Base-by-base conservation (phyloP, 768 basidiomycete genomes). In the Mrakia gelida region DNA sequence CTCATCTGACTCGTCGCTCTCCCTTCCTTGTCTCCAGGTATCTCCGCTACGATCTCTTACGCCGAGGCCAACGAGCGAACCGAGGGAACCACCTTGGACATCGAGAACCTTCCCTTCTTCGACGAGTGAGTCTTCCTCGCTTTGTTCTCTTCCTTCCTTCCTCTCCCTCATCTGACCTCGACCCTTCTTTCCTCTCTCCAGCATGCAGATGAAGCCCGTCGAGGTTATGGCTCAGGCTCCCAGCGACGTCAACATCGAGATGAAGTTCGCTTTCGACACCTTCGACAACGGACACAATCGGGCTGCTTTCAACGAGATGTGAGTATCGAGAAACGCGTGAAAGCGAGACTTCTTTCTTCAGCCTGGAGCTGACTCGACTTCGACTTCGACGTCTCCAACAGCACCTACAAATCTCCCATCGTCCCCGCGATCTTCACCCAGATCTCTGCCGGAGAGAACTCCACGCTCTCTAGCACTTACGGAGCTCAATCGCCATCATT, bases 1-100 rank as follows among this genome's bases (percentile, higher is more conserved):
- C 15, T 10, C 7, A 11, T 45, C 45, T 45, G 45, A 15, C 15
- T 45, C 45, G 11, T 13, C 11, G 5, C 11, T 10, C 7, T 45
- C 45, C 15, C 11, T 45, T 45, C 15, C 45, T 13, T 43, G 6
- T 15, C 45, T 45, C 45, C 11, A 45, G 45, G 45, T 45, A 84
- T 91, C 80, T 97, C 96, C 16, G 87, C 94, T 1, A 91, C 91
- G 0, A 89, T 98, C 81, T 90, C 90, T 0, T 99, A 99, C 87
- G 84, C 85, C 78, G 61, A 87, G 0, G 87, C 87, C 38, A 86
- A 88, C 30, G 80, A 88, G 7, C 73, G 89, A 71, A 89, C 88
- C 6, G 86, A 90, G 80, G 83, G 87, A 2, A 89, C 89, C 3
- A 82, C 86, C 45, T 85, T 91, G 62, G 86, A 88, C 80, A 65